Evolutionary conservation across 169 alveolate genomes (phyloP), one percentile per base, ranked within the genome.

Genomic region (Plasmodium vivax): DNA sequence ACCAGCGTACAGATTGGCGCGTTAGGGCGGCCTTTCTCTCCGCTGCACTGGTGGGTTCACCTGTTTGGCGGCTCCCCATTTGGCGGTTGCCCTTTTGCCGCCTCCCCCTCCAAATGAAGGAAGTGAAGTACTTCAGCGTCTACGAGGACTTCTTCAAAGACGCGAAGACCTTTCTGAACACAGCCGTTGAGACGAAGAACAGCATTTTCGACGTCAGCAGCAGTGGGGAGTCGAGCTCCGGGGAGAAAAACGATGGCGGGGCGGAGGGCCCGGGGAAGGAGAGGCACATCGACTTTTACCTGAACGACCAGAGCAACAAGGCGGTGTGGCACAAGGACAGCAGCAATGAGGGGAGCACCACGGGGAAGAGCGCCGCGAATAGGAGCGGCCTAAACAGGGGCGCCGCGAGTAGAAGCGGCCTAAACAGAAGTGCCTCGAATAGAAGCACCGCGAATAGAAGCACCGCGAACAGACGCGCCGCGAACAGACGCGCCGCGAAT

Each of bases 81-180:
- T 45, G 56, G 56, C 16, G 56, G n/a, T 12, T 47, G 12, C 2
- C 62, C 62, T 77, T 77, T 77, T 77, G 38, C 6, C 9, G 3
- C 45, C 2, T 16, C 45, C 38, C 23, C 10, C 27, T 19, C 16
- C 77, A 81, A 92, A 92, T 92, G 95, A 83, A 92, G 12, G 71
- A 75, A 23, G 14, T 41, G 0, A 79, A 51, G 10, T 92, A 72
- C 10, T 92, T 92, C 58, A 27, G 51, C 36, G 14, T 92, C 6
- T 92, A 92, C 58, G 92, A 81, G 38, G 85, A 92, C 8, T 92
- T 82, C 83, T 92, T 92, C 77, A 82, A 92, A 82, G 95, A 92
- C 82, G 95, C 95, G 7, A 82, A 92, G 27, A 58, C 23, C 34
- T 92, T 92, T 82, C 77, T 92, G 45, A 92, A 92, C 58, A 74